A percentile compares a stretch with the other conserved stretches of the same genome.
Conservation (phyloP, 257 asterid genomes). For the Capsicum pubescens region DNA sequence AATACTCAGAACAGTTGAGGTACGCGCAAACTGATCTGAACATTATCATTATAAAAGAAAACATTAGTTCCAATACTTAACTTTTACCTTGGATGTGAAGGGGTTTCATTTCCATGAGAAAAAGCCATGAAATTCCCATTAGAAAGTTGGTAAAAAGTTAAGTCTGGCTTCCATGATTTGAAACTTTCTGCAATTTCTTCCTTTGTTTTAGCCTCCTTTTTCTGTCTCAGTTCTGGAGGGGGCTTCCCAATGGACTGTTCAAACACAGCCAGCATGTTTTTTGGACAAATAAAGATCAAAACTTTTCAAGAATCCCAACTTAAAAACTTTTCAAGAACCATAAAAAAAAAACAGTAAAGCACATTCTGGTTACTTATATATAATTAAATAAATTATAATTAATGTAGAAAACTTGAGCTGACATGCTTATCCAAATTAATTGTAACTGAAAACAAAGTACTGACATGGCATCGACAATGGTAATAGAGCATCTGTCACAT, state of each 20-base stretch:
- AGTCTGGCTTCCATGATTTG: slow-evolving; percentile 58
- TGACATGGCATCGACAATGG: slow-evolving; percentile 30
- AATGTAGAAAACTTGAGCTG: background rate
- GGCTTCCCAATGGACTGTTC: slow-evolving; percentile 51
- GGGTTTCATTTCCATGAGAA: slow-evolving; percentile 57
- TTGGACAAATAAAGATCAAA: background rate
- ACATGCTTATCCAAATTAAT: slow-evolving; percentile 33
- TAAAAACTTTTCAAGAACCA: background rate
- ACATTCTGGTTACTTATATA: background rate
- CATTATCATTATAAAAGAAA: background rate
- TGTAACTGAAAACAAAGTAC: slow-evolving; percentile 25
- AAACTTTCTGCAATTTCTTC: slow-evolving; percentile 53
- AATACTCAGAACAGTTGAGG: background rate
- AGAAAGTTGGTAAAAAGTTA: slow-evolving; percentile 55
- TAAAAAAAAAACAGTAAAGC: background rate
- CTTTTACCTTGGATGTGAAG: slow-evolving; percentile 54
- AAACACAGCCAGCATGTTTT: slow-evolving; percentile 62
- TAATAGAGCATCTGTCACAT: slow-evolving; percentile 37
- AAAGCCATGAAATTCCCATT: slow-evolving; percentile 66
- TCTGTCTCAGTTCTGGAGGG: slow-evolving; percentile 51
- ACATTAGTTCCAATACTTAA: background rate
- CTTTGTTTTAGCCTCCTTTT: slow-evolving; percentile 41
- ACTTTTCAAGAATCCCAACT: background rate
- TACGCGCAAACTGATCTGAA: background rate
- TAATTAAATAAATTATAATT: too few species aligned